Evolutionary conservation across 306 rosid genomes (phyloP).

Genomic region (Trifolium pratense): DNA sequence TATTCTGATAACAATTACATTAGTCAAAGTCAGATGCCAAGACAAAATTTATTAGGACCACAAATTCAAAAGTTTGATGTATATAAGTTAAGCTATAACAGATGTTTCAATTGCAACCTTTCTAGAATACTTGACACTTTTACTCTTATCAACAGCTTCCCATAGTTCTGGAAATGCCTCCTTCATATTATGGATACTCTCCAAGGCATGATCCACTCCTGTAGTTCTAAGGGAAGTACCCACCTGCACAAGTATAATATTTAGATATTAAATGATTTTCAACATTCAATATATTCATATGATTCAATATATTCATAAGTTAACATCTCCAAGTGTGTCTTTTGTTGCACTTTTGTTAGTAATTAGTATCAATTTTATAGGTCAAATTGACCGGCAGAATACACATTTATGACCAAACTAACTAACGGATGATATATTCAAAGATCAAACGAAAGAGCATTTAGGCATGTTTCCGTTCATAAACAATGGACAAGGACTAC

Average conservation of each 20-base stretch:
- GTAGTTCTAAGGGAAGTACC: conserved; percentile 55
- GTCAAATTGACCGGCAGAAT: neutral
- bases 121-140: conserved; percentile 44
- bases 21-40: conserved; percentile 18
- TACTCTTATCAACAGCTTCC: conserved; percentile 59
- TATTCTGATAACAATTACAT: conserved; percentile 31
- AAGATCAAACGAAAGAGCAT: neutral
- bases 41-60: conserved; percentile 23
- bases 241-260: conserved; percentile 53
- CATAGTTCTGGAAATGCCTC: conserved; percentile 93
- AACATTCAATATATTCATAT: neutral
- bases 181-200: conserved; percentile 84
- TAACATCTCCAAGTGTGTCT: neutral
- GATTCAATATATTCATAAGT: no score
- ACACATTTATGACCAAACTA: no score
- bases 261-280: conserved; percentile 13
- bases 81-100: conserved; percentile 65
- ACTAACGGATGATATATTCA: neutral
- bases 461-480: neutral
- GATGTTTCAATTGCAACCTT: conserved; percentile 70
- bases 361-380: neutral
- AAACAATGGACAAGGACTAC: conserved; percentile 12
- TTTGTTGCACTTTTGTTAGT: no score
- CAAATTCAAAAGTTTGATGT: conserved; percentile 4
- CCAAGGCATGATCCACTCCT: conserved; percentile 79